Evolutionary conservation across 176 grass and related monocot genomes (phyloP), one percentile per base, ranked within the genome.

Genomic region (barley (Hordeum vulgare)): DNA sequence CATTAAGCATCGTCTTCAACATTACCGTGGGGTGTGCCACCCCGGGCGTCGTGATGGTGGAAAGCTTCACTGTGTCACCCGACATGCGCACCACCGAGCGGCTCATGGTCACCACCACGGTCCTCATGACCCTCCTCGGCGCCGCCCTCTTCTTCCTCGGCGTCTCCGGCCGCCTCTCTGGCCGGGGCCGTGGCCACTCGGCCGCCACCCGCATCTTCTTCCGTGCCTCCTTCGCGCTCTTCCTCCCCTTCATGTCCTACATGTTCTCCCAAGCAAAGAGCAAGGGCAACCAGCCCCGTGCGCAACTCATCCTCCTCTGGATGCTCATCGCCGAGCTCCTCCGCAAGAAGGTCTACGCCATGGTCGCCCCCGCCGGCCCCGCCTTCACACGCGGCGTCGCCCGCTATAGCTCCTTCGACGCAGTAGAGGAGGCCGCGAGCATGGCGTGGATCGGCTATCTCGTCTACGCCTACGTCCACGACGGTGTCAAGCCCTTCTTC

Each of bases 371-470:
- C 10, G 40, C 10, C 40, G 40, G 40, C 40, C 40, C 34, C 54
- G 11, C 64, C 51, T 71, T 69, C 54, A 36, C 75, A 9, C 35
- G 11, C 1, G 65, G 66, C 25, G 65, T 78, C 35, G 21, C 9
- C 4, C 34, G 76, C 25, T 79, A 79, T 63, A 40, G 61, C 53
- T 9, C 60, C 75, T 35, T 77, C 37, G 36, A 79, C 63, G 51
- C 75, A 51, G 75, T 79, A 53, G 84, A 85, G 26, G 29, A 85
- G 63, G 74, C 66, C 36, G 64, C 63, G 2, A 75, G 74, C 49
- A 71, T 85, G 33, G 53, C 35, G 17, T 85, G 84, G 84, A 36
- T 79, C 37, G 75, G 65, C 74, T 79, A 79, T 36, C 84, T 85
- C 64, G 24, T 79, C 84, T 85, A 85, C 75, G 1, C 65, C 3